Conservation (phyloP, 2,329 filamentous ascomycete genomes). For the Diaporthe vaccinii region DNA sequence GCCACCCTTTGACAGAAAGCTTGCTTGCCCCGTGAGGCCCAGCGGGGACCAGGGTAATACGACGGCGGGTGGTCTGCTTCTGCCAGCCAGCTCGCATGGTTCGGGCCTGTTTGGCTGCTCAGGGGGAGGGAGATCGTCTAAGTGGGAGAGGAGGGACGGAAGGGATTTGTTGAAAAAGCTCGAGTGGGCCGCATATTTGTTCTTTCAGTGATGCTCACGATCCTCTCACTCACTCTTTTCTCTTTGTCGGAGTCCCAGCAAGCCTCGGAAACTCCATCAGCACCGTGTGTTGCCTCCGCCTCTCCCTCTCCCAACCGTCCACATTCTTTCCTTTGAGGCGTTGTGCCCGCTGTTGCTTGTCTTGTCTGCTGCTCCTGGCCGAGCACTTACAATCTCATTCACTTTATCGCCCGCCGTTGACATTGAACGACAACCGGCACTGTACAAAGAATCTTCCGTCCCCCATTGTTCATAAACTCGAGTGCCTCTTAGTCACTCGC, state of each 20-base stretch:
- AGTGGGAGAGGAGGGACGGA: neutral
- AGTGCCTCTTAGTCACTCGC: neutral
- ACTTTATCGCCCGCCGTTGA: neutral
- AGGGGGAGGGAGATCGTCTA: neutral
- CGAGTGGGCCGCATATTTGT: conserved; percentile 12
- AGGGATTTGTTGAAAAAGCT: conserved; percentile 22
- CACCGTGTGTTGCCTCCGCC: conserved; percentile 5
- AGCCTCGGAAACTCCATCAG: neutral
- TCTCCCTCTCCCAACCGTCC: neutral
- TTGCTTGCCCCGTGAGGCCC: conserved; percentile 1
- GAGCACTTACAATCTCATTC: conserved; percentile 28
- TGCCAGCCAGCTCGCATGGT: neutral
- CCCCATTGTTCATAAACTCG: neutral
- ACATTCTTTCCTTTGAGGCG: conserved; percentile 15
- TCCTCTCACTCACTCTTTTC: conserved; percentile 1
- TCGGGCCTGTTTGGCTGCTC: neutral
- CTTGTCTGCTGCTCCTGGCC: conserved; percentile 29
- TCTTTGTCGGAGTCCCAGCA: neutral
- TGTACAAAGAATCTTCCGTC: conserved; percentile 20
- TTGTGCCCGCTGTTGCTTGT: conserved; percentile 20
- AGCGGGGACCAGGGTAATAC: neutral
- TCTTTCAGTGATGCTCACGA: neutral
- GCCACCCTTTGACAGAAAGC: conserved; percentile 27
- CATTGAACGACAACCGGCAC: neutral
- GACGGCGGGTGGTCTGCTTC: neutral